Evolutionary conservation across 2,329 filamentous ascomycete genomes (phyloP).

Genomic region (Harringtonia lauricola): DNA sequence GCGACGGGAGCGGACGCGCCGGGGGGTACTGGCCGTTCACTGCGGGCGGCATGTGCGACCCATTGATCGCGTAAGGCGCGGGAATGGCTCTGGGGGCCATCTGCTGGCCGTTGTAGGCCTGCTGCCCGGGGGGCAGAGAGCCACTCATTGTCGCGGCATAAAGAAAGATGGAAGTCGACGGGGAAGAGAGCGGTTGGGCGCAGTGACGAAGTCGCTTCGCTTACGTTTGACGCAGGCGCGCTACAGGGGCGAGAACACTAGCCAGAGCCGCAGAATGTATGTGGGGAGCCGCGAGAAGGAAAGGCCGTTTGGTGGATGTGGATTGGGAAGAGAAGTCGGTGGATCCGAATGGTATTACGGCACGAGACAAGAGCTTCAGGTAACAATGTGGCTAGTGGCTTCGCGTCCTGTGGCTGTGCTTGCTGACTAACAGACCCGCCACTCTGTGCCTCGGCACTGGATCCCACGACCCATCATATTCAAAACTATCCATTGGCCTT

Average conservation of each 20-base stretch:
- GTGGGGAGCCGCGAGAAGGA: no score
- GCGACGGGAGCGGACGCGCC: constrained; percentile 7
- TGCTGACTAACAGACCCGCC: no score
- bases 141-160: constrained; percentile 27
- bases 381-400: no score
- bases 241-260: no score
- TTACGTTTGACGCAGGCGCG: neutral
- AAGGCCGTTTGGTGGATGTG: no score
- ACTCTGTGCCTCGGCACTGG: neutral
- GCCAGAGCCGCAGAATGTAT: no score
- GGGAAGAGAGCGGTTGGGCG: neutral
- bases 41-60: constrained; percentile 6
- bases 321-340: no score
- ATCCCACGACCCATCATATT: no score
- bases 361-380: no score
- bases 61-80: constrained; percentile 9
- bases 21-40: constrained; percentile 4
- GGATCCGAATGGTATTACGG: no score
- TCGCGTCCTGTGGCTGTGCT: no score
- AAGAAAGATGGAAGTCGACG: neutral
- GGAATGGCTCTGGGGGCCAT: constrained; percentile 9
- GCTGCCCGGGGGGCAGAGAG: constrained; percentile 26
- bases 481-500: no score
- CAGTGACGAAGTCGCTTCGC: neutral
- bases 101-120: constrained; percentile 26